Evolutionary conservation across 2,329 filamentous ascomycete species (phyloP).

Genomic region (Cordyceps javanica): DNA sequence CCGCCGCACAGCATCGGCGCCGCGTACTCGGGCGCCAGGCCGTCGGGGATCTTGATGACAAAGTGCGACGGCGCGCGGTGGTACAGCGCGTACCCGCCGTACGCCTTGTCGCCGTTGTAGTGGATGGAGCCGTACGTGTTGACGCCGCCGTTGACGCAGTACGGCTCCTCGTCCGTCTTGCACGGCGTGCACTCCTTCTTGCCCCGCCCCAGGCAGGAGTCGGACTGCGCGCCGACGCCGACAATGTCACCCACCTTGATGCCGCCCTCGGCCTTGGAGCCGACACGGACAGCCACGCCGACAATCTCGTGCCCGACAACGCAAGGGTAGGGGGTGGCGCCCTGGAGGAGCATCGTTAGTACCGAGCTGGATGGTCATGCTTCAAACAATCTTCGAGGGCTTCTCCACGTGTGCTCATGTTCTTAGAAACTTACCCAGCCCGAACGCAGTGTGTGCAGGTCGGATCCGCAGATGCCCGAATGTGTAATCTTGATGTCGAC

Average conservation of each 20-base stretch:
- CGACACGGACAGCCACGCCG: conserved; percentile 50
- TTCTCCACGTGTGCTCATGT: conserved; percentile 29
- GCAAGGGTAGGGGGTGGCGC: conserved; percentile 31
- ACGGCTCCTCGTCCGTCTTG: conserved; percentile 33
- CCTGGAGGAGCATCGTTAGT: not conserved
- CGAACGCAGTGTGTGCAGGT: conserved; percentile 52
- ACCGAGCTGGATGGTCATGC: too few species aligned
- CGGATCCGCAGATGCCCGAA: conserved; percentile 60
- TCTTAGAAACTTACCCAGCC: conserved; percentile 39
- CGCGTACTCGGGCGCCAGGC: conserved; percentile 32
- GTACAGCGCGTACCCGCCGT: conserved; percentile 44
- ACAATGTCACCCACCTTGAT: conserved; percentile 59
- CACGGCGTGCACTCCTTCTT: conserved; percentile 33
- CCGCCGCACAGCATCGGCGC: conserved; percentile 67
- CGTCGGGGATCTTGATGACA: conserved; percentile 40
- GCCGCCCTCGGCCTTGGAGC: conserved; percentile 35
- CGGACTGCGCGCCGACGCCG: conserved; percentile 55
- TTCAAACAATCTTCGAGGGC: not conserved
- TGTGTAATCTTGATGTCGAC: conserved; percentile 60
- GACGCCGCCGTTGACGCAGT: conserved; percentile 34
- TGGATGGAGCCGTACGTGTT: conserved; percentile 44
- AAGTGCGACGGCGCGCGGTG: conserved; percentile 39
- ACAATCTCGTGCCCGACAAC: conserved; percentile 62
- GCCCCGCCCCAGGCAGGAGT: conserved; percentile 42
- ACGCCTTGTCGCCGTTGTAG: conserved; percentile 22